Conservation (phyloP, 192 early-diverging fungal species). For the Entomortierella lignicola region DNA sequence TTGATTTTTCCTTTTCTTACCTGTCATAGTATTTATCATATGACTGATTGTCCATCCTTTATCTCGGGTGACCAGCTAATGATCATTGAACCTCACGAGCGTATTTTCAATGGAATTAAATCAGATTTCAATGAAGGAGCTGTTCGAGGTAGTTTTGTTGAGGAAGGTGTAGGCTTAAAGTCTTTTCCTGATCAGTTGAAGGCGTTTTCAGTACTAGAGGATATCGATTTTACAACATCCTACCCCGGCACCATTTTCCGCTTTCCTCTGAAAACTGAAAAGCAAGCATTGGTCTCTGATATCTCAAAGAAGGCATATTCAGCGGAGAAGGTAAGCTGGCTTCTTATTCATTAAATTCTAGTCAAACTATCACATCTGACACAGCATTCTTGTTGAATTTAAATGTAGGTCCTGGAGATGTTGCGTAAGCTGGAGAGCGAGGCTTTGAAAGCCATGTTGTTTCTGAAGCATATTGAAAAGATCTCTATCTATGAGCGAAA, state of each 20-base stretch:
- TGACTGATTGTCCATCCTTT: slow-evolving; percentile 53
- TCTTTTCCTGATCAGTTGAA: slow-evolving; percentile 38
- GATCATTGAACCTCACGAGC: slow-evolving; percentile 54
- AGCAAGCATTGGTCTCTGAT: slow-evolving; percentile 29
- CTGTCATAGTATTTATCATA: slow-evolving; percentile 43
- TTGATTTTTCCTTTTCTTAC: neutral
- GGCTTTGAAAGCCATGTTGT: slow-evolving; percentile 38
- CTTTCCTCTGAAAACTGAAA: slow-evolving; percentile 52
- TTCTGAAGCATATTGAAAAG: slow-evolving; percentile 46
- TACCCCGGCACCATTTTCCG: slow-evolving; percentile 55
- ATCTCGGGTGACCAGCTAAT: slow-evolving; percentile 40
- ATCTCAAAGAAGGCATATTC: slow-evolving; percentile 37
- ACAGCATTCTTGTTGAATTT: neutral
- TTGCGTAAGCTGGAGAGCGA: slow-evolving; percentile 35
- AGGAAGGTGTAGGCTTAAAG: neutral
- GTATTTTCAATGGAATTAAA: slow-evolving; percentile 1
- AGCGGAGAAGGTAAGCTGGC: slow-evolving; percentile 15
- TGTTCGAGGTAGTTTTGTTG: slow-evolving; percentile 10
- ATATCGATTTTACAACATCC: slow-evolving; percentile 39
- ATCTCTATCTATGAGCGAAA: slow-evolving; percentile 48
- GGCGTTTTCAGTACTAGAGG: slow-evolving; percentile 18
- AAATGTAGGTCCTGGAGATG: slow-evolving; percentile 20
- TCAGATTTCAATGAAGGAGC: slow-evolving; percentile 9
- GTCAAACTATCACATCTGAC: neutral
- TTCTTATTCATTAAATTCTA: too few relatives aligned